phyloP scores from a whole-genome alignment of 2,329 filamentous ascomycete species.

The Aureobasidium pullulans region DNA sequence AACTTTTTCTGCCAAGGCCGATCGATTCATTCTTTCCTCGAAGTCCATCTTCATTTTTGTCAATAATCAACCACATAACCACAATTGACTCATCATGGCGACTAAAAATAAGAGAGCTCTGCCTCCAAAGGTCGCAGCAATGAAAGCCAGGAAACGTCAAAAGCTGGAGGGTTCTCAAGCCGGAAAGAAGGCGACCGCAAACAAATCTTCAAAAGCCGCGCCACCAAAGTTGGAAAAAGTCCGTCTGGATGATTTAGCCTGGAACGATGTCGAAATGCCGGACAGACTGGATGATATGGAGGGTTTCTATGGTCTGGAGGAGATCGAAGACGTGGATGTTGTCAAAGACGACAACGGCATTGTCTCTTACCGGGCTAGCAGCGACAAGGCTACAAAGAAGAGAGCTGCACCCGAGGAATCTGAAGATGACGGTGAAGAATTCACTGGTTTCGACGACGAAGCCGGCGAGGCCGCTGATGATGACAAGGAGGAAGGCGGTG shows the following conservation, averaged over 20 bases:
- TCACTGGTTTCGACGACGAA: slow-evolving; percentile 53
- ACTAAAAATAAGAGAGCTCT: slow-evolving; percentile 29
- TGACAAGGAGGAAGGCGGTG: background rate
- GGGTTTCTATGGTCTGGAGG: slow-evolving; percentile 85
- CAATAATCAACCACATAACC: background rate
- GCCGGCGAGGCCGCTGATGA: background rate
- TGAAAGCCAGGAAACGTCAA: slow-evolving; percentile 37
- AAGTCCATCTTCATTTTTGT: background rate
- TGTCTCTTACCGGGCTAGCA: slow-evolving; percentile 30
- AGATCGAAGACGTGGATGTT: slow-evolving; percentile 87
- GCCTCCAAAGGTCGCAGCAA: slow-evolving; percentile 31
- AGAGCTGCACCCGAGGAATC: slow-evolving; percentile 20
- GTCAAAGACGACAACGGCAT: slow-evolving; percentile 50
- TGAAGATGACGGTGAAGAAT: slow-evolving; percentile 47
- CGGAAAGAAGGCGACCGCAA: slow-evolving; percentile 13
- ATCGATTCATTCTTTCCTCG: no score
- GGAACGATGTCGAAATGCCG: slow-evolving; percentile 60
- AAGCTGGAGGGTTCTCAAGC: slow-evolving; percentile 26
- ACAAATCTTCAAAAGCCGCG: slow-evolving; percentile 5
- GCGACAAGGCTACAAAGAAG: slow-evolving; percentile 24
- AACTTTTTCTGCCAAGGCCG: slow-evolving; percentile 1
- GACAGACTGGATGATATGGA: slow-evolving; percentile 82
- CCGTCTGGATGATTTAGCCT: slow-evolving; percentile 48
- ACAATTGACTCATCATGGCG: slow-evolving; percentile 6
- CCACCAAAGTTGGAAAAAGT: slow-evolving; percentile 23